Base-by-base conservation (phyloP, 2,329 filamentous ascomycete genomes). In the Penicillium occitanis region DNA sequence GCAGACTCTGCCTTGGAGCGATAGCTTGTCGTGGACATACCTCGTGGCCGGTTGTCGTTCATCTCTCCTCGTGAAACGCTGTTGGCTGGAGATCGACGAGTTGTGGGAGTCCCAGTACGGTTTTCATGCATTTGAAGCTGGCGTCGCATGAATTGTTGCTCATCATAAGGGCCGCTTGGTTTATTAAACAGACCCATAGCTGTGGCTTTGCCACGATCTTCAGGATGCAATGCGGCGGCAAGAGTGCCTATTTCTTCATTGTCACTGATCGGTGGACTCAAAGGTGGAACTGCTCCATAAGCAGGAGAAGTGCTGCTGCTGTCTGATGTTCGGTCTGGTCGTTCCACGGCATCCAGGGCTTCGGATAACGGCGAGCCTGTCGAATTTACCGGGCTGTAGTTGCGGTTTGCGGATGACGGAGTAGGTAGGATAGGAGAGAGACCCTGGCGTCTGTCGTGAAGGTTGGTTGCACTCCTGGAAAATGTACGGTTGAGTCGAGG, bases 171-270 rank as follows among this genome's bases (percentile, higher is more conserved):
- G 61, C 90, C 86, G 1, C 82, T 80, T 1, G 93, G 91, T 73
- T 92, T 92, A 69, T 90, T 90, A 76, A 90, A 90, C 0, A 87
- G 81, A 35, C 88, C 87, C 77, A 88, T 82, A 0, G 91, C 90
- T 0, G 92, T 96, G 5, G 91, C 91, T 74, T 95, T 96, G 61
- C 91, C 92, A 57, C 87, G 83, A 71, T 97, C 93, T 68, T 88
- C 88, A 0, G 91, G 89, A 67, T 91, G 87, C 13, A 95, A 85
- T 8, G 89, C 85, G 50, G 84, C 82, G 14, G 80, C 78, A 14
- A 96, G 82, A 0, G 85, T 76, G 1, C 85, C 79, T 17, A 84
- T 80, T n/a, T 94, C 91, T 33, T 90, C 90, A 0, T 84, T 82
- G 69, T 95, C 91, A 73, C 89, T 92, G 28, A 88, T 84, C 0